Evolutionary conservation across 2,329 filamentous ascomycete genomes (phyloP).

Genomic region (Cladorrhinum sp.): DNA sequence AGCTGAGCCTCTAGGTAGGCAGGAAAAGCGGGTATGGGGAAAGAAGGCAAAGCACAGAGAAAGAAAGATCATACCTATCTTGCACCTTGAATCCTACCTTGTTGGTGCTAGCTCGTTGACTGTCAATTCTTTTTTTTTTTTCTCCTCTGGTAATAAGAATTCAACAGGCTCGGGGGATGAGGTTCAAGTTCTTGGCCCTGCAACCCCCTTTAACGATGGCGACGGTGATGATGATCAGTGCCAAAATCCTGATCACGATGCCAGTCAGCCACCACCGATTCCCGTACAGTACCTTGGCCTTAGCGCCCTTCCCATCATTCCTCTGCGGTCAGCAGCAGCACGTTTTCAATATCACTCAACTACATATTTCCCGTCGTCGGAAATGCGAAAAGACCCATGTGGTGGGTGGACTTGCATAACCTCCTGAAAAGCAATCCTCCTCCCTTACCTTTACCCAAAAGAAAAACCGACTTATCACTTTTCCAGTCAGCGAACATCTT

Average conservation of each 20-base stretch:
- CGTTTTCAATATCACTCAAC: too few relatives aligned
- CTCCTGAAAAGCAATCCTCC: neutral
- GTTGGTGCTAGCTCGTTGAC: neutral
- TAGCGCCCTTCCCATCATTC: too few relatives aligned
- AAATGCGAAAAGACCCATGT: too few relatives aligned
- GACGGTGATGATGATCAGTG: neutral
- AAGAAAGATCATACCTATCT: neutral
- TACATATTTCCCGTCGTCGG: too few relatives aligned
- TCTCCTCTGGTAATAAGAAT: neutral
- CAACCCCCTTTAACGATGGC: neutral
- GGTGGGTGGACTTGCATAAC: neutral
- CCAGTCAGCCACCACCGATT: neutral
- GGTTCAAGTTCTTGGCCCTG: neutral
- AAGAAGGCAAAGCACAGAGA: too few relatives aligned
- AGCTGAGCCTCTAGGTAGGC: too few relatives aligned
- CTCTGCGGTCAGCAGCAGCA: too few relatives aligned
- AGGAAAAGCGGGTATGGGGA: too few relatives aligned
- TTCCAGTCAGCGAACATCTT: neutral
- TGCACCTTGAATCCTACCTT: neutral
- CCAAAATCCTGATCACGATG: neutral
- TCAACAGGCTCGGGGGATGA: neutral
- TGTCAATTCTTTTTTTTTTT: neutral
- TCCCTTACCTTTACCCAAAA: neutral
- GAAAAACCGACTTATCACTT: neutral
- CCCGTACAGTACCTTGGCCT: too few relatives aligned